These are phyloP conservation scores for Nothopassalora personata DNA, from an alignment of 2,329 filamentous ascomycete species.

Conservation along the genomic window DNA sequence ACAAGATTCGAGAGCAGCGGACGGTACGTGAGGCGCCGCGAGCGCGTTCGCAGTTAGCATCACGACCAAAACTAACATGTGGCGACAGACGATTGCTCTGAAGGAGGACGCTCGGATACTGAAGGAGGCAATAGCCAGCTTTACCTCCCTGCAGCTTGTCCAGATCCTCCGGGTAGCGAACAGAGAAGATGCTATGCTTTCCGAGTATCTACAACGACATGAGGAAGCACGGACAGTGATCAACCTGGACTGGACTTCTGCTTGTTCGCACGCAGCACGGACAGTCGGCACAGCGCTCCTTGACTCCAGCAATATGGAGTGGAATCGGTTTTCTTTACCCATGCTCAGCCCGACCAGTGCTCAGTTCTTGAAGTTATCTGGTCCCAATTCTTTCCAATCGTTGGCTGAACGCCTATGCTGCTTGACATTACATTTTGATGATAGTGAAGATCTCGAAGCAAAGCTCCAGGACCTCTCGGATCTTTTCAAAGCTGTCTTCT, in stretches of 20 bases:
- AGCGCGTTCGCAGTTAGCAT: too few relatives aligned
- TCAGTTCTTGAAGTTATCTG: constrained; percentile 45
- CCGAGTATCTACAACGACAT: constrained; percentile 44
- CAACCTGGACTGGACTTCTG: constrained; percentile 56
- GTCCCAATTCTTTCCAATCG: constrained; percentile 44
- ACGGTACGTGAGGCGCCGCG: constrained; percentile 6
- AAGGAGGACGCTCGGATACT: constrained; percentile 50
- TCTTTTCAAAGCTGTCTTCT: constrained; percentile 55
- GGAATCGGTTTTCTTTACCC: constrained; percentile 57
- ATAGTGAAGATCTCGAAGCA: constrained; percentile 51
- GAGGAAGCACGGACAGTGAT: constrained; percentile 42
- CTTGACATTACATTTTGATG: constrained; percentile 60
- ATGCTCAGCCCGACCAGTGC: constrained; percentile 59
- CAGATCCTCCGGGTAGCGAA: constrained; percentile 60
- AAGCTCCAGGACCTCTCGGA: constrained; percentile 54
- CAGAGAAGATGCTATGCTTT: constrained; percentile 51
- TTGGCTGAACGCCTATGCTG: constrained; percentile 56
- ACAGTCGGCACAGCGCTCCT: constrained; percentile 55
- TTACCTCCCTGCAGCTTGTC: constrained; percentile 58
- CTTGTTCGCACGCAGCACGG: constrained; percentile 57
- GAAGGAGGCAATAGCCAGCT: constrained; percentile 52
- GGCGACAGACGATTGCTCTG: constrained; percentile 42
- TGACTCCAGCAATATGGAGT: constrained; percentile 48
- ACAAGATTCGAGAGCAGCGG: constrained; percentile 47
- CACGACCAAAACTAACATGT: not conserved